Conservation (phyloP, 306 rosid species). For the Prunus padus region DNA sequence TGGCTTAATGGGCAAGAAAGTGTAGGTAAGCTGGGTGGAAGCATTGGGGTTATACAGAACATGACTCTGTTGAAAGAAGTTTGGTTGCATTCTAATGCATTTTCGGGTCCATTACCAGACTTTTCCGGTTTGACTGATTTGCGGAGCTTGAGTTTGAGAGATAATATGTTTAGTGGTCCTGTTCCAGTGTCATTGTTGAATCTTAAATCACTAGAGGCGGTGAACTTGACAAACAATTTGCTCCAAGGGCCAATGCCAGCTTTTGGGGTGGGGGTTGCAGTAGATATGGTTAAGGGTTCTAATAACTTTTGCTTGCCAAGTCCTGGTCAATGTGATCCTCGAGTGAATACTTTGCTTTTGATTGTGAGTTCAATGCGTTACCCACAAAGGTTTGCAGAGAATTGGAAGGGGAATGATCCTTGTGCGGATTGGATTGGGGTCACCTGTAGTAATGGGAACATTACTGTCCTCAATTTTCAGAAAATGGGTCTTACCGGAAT, state of each 20-base stretch:
- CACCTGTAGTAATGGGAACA: conserved; percentile 51
- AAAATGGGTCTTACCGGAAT: conserved; percentile 68
- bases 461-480: conserved; percentile 67
- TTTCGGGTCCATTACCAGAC: conserved; percentile 71
- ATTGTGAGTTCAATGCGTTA: conserved; percentile 52
- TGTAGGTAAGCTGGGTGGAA: conserved; percentile 49
- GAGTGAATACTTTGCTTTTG: conserved; percentile 50
- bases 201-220: conserved; percentile 47
- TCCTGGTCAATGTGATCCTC: conserved; percentile 64
- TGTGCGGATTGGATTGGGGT: conserved; percentile 78
- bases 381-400: conserved; percentile 66
- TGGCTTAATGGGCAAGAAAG: conserved; percentile 85
- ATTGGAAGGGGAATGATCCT: conserved; percentile 80
- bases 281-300: conserved; percentile 56
- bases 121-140: conserved; percentile 54
- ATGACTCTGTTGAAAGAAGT: conserved; percentile 68
- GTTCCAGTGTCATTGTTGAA: conserved; percentile 57
- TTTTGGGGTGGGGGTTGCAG: conserved; percentile 47
- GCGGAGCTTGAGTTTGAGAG: conserved; percentile 61
- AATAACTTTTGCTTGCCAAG: conserved; percentile 65
- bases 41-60: conserved; percentile 51
- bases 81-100: conserved; percentile 74
- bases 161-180: conserved; percentile 68
- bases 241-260: conserved; percentile 72
- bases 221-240: conserved; percentile 73